Evolutionary conservation across 352 stramenopile species (phyloP).

Genomic region (Phytophthora podocarpi): DNA sequence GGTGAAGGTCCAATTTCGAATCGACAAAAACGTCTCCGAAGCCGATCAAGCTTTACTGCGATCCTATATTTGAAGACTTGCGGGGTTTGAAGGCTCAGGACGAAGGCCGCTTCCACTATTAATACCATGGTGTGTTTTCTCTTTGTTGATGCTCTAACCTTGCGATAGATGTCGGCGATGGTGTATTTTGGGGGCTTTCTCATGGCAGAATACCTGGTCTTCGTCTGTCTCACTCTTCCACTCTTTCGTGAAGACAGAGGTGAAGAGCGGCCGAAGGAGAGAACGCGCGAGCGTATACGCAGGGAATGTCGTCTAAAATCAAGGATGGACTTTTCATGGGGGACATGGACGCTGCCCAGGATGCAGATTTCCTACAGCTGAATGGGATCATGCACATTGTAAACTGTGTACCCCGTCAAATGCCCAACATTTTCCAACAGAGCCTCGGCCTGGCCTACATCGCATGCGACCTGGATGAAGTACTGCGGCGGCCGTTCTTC

Average conservation of each 20-base stretch:
- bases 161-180: slow-evolving; percentile 3
- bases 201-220: not conserved
- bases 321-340: slow-evolving; percentile 95
- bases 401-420: slow-evolving; percentile 90
- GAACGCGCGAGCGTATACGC: slow-evolving; percentile 15
- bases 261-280: slow-evolving; percentile 3
- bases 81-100: slow-evolving; percentile 15
- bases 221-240: slow-evolving; percentile 26
- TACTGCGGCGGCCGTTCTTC: slow-evolving; percentile 72
- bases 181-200: slow-evolving; percentile 31
- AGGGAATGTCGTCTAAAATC: slow-evolving; percentile 92
- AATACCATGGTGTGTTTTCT: slow-evolving; percentile 25
- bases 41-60: slow-evolving; percentile 47
- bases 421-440: slow-evolving; percentile 92
- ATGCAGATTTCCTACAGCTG: slow-evolving; percentile 92
- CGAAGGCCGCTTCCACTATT: slow-evolving; percentile 24
- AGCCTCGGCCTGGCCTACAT: slow-evolving; percentile 86
- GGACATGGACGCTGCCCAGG: slow-evolving; percentile 91
- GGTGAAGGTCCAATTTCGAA: slow-evolving; percentile 68
- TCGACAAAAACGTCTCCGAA: slow-evolving; percentile 44
- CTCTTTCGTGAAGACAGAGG: slow-evolving; percentile 23
- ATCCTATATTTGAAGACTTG: slow-evolving; percentile 62
- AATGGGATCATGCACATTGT: slow-evolving; percentile 93
- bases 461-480: slow-evolving; percentile 70
- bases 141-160: slow-evolving; percentile 1